Base-by-base conservation (phyloP, 177 flowering plant genomes). In the Vitis hybrid region DNA sequence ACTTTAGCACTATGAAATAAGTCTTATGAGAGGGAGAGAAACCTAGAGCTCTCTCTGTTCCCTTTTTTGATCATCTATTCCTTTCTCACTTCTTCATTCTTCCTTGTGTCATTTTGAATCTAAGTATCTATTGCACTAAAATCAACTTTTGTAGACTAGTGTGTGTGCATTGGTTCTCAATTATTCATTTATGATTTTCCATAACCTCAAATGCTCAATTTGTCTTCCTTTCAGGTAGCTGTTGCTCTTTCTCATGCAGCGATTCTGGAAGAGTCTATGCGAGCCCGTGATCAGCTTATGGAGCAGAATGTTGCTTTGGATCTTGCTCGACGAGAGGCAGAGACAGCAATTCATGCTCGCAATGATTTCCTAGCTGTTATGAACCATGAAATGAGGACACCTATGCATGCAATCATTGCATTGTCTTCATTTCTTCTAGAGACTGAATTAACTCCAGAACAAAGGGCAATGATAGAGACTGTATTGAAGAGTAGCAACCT, bases 331-430 rank as follows among this genome's bases (percentile, higher is more conserved):
- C 71, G 69, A 31, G 86, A 87, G 67, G 90, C 88, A 49, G 86
- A 83, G 83, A 72, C 18, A 64, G 88, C 88, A 15, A 78, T 83
- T 56, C 84, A 78, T 65, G 87, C 86, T 62, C 84, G 91, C 14
- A 88, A 89, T 74, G 89, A 86, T 77, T 89, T 86, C 72, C 77
- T 84, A 17, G 82, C 86, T 58, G 94, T 89, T 60, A 89, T 89
- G 94, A 89, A 88, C 75, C 85, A 89, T 76, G 94, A 85, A 70
- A 89, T 88, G 91, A 78, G 94, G 52, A 85, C 85, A 15, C 91
- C 90, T 8, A 86, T 86, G 87, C 85, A 82, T 70, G 82, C 88
- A 60, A 67, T 79, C 38, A 78, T 85, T 31, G 80, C 84, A 5
- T 72, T 87, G 56, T 83, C 83, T 54, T 87, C 88, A 2, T 73